These are phyloP conservation scores for Globisporangium orthogonon DNA, from an alignment of 352 stramenopile species.

Conservation along the genomic window DNA sequence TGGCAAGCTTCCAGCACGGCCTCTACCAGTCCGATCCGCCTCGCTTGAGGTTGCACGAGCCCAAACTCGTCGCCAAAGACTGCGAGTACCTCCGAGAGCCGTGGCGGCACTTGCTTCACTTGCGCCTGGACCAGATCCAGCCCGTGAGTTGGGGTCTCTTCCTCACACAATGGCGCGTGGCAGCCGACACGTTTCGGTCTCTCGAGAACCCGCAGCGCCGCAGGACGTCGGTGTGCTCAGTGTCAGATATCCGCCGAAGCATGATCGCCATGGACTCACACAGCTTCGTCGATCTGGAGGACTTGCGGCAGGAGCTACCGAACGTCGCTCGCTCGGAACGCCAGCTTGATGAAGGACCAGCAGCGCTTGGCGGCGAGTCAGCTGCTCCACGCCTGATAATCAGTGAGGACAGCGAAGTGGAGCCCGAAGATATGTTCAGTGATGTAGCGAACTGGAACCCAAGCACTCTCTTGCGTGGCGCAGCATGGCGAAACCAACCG, in stretches of 20 bases:
- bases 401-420: constrained; percentile 2
- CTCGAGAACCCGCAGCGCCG: constrained; percentile 3
- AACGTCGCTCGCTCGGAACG: constrained; percentile 18
- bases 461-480: background rate
- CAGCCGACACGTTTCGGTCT: constrained; percentile 9
- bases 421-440: background rate
- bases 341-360: background rate
- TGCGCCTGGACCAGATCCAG: constrained; percentile 28
- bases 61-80: background rate
- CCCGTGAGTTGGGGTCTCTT: constrained; percentile 49
- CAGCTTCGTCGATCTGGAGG: constrained; percentile 35
- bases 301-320: constrained; percentile 35
- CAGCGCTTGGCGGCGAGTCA: background rate
- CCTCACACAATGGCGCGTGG: constrained; percentile 43
- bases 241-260: constrained; percentile 24
- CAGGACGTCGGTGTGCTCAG: constrained; percentile 20
- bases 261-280: constrained; percentile 26
- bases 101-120: constrained; percentile 23
- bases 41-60: background rate
- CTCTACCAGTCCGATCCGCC: constrained; percentile 5
- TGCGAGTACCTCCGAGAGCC: constrained; percentile 7
- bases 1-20: constrained; percentile 11
- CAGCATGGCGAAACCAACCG: background rate
- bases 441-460: background rate
- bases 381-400: background rate